Base-by-base conservation (phyloP, 495 filamentous ascomycete genomes). In the Chaetomium tenue region DNA sequence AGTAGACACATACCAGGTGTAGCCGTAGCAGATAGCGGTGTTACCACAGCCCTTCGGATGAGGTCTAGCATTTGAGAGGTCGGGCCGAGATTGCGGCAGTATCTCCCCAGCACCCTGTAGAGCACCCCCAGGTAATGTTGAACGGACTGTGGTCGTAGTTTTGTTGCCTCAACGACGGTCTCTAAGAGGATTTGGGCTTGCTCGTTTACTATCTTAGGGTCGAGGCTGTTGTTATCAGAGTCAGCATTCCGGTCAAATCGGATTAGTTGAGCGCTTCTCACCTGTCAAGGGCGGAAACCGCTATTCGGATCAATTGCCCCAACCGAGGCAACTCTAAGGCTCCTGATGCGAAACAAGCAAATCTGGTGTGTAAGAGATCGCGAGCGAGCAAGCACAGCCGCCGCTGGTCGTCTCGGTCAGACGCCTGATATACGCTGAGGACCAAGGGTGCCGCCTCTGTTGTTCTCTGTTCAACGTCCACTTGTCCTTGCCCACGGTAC, bases 271-370 rank as follows among this genome's bases (percentile, higher is more conserved):
- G 37, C n/a, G 54, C 26, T 26, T 11, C 68, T 30, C 56, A 70
- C 73, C 69, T 70, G 37, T 77, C 69, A 20, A 81, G 64, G 44
- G 74, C 71, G 37, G 60, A 60, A 26, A 80, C 59, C 0, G 80
- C 59, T n/a, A 76, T 63, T 18, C 68, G 63, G 28, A 70, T 72
- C 16, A 82, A 66, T 59, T 71, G 74, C 42, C 68, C 67, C 66
- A 78, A 70, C 5, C 76, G 70, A 30, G 61, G 53, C 0, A 46
- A 40, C 30, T 68, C 66, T n/a, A 73, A n/a, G 11, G 52, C 48
- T 2, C 53, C 66, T 3, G 60, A 59, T 4, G 22, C 56, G 23
- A 78, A 77, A 46, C 66, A 60, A 52, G 42, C 53, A 28, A 77
- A 74, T 22, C 71, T 69, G 13, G 71, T 66, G 2, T 70, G 66